Base-by-base conservation (phyloP, 2,329 filamentous ascomycete species). In the Chrysoporthe austroafricana region DNA sequence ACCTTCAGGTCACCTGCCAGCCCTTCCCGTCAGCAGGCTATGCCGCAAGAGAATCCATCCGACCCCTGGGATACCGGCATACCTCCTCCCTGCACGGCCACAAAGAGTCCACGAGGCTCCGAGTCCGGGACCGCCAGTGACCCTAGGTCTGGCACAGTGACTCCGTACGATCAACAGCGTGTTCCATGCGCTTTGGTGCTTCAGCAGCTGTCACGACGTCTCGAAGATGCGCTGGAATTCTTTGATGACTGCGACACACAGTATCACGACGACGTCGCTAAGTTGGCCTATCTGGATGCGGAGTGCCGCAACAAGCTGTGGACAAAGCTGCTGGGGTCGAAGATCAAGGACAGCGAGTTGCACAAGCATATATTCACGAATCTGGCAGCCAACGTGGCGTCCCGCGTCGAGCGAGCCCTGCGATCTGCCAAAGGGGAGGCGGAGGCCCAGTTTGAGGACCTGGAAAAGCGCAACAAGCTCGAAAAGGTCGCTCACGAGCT, bases 251-350 rank as follows among this genome's bases (percentile, higher is more conserved):
- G 61, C 36, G 48, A 64, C 62, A 70, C 75, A 3, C 80, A 80
- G 43, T 84, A 85, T 72, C 69, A 76, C 62, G 62, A 68, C 5
- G 72, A 76, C 64, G 79, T 81, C 70, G 73, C 71, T 21, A 72
- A 73, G 34, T 71, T 84, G 13, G 70, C 67, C 34, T 77, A 79
- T 64, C 48, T 67, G 54, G 58, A 62, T 4, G 39, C 52, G n/a
- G 63, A 48, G 36, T 66, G 66, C 34, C 69, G 66, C 61, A 64
- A 66, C 61, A 14, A 44, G 3, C 43, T 70, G 26, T 70, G 69
- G 69, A 16, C 42, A 11, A 67, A 62, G 46, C 50, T 70, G n/a
- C 43, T 70, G 39, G 66, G 58, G 43, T 52, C 56, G 9, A 42
- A 26, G 7, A 42, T 68, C 43, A 61, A 64, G 34, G 39, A 14